Base-by-base conservation (phyloP, 2,329 filamentous ascomycete genomes). In the Ramichloridium luteum region DNA sequence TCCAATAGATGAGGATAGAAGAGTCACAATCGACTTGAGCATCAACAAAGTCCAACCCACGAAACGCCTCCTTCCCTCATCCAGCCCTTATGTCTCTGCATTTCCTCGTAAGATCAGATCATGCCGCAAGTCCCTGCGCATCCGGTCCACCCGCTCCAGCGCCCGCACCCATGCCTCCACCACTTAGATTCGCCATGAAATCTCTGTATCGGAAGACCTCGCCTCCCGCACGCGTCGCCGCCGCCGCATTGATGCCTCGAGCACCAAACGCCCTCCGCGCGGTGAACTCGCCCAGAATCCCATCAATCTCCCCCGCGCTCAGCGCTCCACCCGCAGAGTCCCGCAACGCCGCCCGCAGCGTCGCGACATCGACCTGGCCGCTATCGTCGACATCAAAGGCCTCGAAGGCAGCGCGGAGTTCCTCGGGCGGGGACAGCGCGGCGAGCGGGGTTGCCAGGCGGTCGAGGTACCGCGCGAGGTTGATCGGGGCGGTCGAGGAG, bases 341-440 rank as follows among this genome's bases (percentile, higher is more conserved):
- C 25, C 94, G 59, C 27, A 98, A 57, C 0, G 88, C 84, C 45
- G 90, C 82, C 27, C 80, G 74, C 40, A 98, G 60, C 56, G 93
- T 84, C 0, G 63, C 70, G 13, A 93, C 61, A 51, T 96, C 85
- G 23, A 96, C 75, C 57, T 94, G 85, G 3, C 90, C 90, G 48
- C 81, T 90, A 54, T 98, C 90, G 41, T 93, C 85, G 40, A 93
- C 82, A 51, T 98, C 90, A 53, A 96, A 96, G 0, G 90, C 90
- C 2, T 84, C 84, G 45, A 98, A 88, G 0, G 90, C 90, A 1
- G 85, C 88, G 13, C 84, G 64, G 6, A 98, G 69, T 53, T 98
- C 90, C 11, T 74, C 70, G 13, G 75, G 72, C 0, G 81, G 77
- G 1, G 83, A 92, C 12, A 96, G 65, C 0, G 76, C 70, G 1